These are phyloP conservation scores for Leptosphaerulina australis DNA, from an alignment of 2,329 filamentous ascomycete genomes.

Conservation along the genomic window DNA sequence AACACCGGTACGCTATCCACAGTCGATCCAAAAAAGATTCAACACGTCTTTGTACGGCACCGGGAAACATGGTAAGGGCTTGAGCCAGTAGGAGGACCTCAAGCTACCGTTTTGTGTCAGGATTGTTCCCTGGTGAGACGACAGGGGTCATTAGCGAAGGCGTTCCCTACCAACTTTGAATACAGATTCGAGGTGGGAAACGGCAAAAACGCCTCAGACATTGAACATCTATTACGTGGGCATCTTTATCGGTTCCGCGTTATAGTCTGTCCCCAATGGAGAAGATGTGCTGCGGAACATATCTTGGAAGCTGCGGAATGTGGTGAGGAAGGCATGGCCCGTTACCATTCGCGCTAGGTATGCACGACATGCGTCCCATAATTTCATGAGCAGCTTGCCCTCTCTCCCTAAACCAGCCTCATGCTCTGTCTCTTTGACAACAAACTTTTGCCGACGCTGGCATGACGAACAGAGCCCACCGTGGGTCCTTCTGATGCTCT, in stretches of 20 bases:
- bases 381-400: conserved; percentile 24
- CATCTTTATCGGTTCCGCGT: conserved; percentile 1
- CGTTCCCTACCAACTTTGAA: conserved; percentile 16
- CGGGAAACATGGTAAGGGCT: conserved; percentile 13
- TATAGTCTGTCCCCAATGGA: conserved; percentile 9
- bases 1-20: conserved; percentile 4
- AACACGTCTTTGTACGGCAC: conserved; percentile 1
- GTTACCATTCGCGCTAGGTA: conserved; percentile 15
- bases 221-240: conserved; percentile 6
- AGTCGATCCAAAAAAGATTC: not conserved
- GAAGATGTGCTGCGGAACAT: conserved; percentile 7
- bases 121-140: conserved; percentile 21
- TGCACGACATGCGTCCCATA: conserved; percentile 22
- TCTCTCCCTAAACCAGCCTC: conserved; percentile 32
- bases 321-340: conserved; percentile 11
- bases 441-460: conserved; percentile 34
- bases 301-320: conserved; percentile 15
- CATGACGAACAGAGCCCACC: conserved; percentile 38
- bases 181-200: conserved; percentile 5
- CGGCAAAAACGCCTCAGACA: conserved; percentile 1
- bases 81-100: conserved; percentile 18
- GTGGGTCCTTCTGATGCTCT: conserved; percentile 39
- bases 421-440: conserved; percentile 28
- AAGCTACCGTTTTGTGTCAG: conserved; percentile 22
- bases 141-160: conserved; percentile 20